Conservation (phyloP, 331 rosid species). For the Acacia concinna region DNA sequence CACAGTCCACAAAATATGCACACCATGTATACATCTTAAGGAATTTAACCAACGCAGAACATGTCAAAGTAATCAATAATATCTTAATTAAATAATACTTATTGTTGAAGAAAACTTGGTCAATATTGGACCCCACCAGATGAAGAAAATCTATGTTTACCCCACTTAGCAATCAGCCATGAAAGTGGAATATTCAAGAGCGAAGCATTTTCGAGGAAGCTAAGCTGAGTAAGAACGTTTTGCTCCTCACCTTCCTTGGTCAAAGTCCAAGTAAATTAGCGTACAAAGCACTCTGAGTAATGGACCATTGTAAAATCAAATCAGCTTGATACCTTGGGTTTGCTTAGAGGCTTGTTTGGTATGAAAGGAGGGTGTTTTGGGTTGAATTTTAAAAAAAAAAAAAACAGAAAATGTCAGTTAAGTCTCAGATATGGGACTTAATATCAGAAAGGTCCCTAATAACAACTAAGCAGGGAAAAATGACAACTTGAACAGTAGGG, state of each 20-base stretch:
- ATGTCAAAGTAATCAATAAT: not conserved
- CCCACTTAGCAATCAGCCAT: not conserved
- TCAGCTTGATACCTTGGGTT: no score
- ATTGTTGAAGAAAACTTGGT: not conserved
- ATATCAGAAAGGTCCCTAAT: no score
- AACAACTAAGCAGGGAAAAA: no score
- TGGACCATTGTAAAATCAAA: no score
- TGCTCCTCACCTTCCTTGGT: not conserved
- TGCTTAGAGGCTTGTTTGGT: no score
- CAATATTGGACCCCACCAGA: not conserved
- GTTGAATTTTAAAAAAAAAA: no score
- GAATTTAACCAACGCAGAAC: not conserved
- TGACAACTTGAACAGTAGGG: no score
- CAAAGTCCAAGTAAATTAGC: not conserved
- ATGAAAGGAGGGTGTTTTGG: no score
- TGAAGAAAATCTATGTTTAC: not conserved
- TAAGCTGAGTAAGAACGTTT: not conserved
- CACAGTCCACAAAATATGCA: not conserved
- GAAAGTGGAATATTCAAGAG: not conserved
- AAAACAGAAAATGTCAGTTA: no score
- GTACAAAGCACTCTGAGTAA: no score
- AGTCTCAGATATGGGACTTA: no score
- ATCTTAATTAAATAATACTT: not conserved
- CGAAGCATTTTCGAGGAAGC: not conserved
- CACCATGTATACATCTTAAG: no score